phyloP scores from a whole-genome alignment of 306 rosid species.

The Prunus mume region DNA sequence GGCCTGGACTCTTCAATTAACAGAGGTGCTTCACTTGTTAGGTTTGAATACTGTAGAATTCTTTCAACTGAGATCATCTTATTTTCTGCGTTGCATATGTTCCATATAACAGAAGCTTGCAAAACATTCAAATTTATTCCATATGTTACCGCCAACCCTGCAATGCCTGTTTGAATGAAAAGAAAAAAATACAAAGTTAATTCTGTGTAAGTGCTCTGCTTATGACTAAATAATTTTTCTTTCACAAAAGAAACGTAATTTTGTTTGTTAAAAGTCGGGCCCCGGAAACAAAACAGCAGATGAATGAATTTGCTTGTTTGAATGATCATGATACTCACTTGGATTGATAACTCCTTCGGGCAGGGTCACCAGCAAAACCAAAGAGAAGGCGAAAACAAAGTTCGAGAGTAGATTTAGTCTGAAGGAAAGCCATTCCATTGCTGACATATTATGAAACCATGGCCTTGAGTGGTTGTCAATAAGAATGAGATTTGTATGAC shows the following conservation, averaged over 20 bases:
- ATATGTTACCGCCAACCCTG: slow-evolving; percentile 94
- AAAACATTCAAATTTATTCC: slow-evolving; percentile 85
- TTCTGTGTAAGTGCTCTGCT: slow-evolving; percentile 11
- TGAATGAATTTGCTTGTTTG: background rate
- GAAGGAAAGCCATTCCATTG: slow-evolving; percentile 97
- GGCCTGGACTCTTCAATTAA: slow-evolving; percentile 65
- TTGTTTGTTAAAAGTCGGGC: too few species aligned
- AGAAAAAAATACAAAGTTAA: background rate
- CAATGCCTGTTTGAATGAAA: slow-evolving; percentile 58
- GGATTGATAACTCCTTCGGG: slow-evolving; percentile 92
- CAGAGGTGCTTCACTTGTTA: slow-evolving; percentile 83
- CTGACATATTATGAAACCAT: slow-evolving; percentile 90
- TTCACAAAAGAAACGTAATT: background rate
- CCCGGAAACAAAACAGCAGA: background rate
- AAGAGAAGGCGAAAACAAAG: slow-evolving; percentile 86
- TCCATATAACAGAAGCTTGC: slow-evolving; percentile 93
- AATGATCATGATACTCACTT: slow-evolving; percentile 51
- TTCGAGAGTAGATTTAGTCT: slow-evolving; percentile 84
- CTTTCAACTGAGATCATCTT: slow-evolving; percentile 98
- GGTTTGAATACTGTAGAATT: slow-evolving; percentile 70
- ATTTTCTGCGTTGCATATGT: slow-evolving; percentile 91
- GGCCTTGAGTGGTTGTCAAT: slow-evolving; percentile 81
- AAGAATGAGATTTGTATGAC: slow-evolving; percentile 54
- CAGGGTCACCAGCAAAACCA: slow-evolving; percentile 74
- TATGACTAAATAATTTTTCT: background rate